Conservation (phyloP, 768 basidiomycete species). For the Rubroboletus pulcherrimus region DNA sequence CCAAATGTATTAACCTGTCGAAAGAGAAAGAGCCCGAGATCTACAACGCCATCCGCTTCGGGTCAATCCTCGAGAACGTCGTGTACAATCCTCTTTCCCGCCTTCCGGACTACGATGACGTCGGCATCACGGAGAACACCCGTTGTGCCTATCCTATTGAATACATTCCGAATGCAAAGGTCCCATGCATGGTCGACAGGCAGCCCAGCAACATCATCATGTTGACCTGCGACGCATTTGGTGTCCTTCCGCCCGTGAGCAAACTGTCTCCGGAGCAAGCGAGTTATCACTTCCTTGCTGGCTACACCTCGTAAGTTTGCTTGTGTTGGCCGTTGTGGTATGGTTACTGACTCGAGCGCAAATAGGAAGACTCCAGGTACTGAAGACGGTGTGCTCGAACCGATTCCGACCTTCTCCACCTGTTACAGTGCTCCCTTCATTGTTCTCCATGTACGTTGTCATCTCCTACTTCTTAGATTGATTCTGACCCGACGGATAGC, state of each 20-base stretch:
- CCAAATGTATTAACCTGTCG: conserved; percentile 96
- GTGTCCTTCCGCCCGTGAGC: conserved; percentile 94
- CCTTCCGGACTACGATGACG: conserved; percentile 90
- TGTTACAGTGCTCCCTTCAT: conserved; percentile 99
- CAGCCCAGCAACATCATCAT: conserved; percentile 96
- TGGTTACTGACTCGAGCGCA: conserved; percentile 17
- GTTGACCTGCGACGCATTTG: conserved; percentile 97
- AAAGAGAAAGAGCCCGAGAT: conserved; percentile 98
- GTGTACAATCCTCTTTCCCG: conserved; percentile 88
- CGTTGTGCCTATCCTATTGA: conserved; percentile 99
- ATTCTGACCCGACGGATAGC: conserved; percentile 39
- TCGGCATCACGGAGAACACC: conserved; percentile 98
- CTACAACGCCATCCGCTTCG: conserved; percentile 90
- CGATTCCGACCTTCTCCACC: conserved; percentile 98
- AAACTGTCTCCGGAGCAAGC: conserved; percentile 92
- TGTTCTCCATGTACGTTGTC: conserved; percentile 73
- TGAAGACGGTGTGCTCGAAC: conserved; percentile 96
- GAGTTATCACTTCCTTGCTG: conserved; percentile 95
- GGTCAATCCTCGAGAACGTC: conserved; percentile 98
- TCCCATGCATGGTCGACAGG: conserved; percentile 81
- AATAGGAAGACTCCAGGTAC: conserved; percentile 94
- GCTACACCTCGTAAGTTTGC: conserved; percentile 79
- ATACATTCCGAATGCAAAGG: conserved; percentile 90
- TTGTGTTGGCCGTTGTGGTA: background rate
- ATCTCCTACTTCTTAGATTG: background rate